phyloP scores from a whole-genome alignment of 2,329 filamentous ascomycete genomes.

The Colletotrichum tropicicola region DNA sequence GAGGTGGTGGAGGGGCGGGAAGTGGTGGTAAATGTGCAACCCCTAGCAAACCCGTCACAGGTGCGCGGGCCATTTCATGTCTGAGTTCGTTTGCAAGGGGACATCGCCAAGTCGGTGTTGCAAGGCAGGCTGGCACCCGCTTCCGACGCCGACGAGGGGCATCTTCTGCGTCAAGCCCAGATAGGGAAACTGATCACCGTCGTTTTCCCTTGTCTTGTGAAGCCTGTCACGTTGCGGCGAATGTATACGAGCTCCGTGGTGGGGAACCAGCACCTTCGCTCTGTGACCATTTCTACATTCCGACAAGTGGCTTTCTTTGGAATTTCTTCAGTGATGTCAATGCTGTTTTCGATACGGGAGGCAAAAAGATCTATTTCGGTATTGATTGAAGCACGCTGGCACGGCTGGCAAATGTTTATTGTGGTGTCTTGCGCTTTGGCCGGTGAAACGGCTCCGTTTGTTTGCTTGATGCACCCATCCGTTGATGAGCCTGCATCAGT shows the following conservation, averaged over 20 bases:
- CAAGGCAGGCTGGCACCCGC: background rate
- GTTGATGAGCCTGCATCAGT: background rate
- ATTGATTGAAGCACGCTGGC: too few species aligned
- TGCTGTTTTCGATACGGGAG: background rate
- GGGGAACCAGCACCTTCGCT: background rate
- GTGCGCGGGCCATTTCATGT: constrained; percentile 1
- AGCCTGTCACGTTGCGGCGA: background rate
- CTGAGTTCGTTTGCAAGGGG: background rate
- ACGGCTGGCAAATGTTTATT: too few species aligned
- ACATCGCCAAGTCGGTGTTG: constrained; percentile 6
- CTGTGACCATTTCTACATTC: background rate
- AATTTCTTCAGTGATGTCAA: background rate
- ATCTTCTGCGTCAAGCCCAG: background rate
- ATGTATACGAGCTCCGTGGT: constrained; percentile 2
- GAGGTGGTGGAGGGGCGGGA: background rate
- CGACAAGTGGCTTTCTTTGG: constrained; percentile 5
- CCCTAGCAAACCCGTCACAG: background rate
- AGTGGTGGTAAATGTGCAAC: background rate
- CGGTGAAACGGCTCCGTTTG: background rate
- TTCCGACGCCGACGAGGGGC: background rate
- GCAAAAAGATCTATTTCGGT: background rate
- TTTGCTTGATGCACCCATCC: background rate
- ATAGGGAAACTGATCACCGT: background rate
- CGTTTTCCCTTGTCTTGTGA: background rate
- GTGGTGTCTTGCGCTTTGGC: background rate